Evolutionary conservation across 1,139 yeast genomes (phyloP), one percentile per base, ranked within the genome.

Genomic region (Geotrichum klebahnii): DNA sequence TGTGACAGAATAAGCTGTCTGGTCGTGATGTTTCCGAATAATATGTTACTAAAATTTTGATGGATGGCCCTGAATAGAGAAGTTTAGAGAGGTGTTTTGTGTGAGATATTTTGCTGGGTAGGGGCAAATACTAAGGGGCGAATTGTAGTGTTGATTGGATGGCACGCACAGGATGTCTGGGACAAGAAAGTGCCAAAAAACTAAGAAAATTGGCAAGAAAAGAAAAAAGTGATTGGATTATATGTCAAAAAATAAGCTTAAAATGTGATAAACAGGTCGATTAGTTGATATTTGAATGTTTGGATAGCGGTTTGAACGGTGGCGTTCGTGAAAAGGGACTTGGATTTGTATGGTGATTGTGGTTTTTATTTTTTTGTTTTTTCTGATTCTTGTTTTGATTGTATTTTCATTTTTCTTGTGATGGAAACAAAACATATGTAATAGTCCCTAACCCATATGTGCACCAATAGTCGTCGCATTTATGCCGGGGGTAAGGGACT

Each of bases 131-230:
- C 12, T 22, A 37, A 16, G 41, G 5, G 41, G 17, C 3, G 41
- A 28, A 20, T 14, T 20, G 41, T 26, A 29, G 28, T 37, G 26
- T 16, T 37, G 41, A 37, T 37, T 37, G 41, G 41, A 16, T 23
- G 26, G 41, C 41, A 37, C 41, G 41, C 41, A 29, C 41, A 22
- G 41, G 24, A 28, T 22, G 41, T 37, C 23, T 20, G n/a, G 41
- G 29, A 37, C 29, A 6, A 12, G 17, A 37, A 37, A 37, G 8
- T 9, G 19, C 12, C 38, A 9, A 17, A 34, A 34, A 34, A 17
- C n/a, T 10, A 34, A 16, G n/a, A 34, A 34, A 34, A 12, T 8
- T 5, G 20, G 38, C 17, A n/a, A 6, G 4, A 34, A 17, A 12
- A 12, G 38, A 14, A 6, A 5, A 14, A 34, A 34, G 17, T 14